Conservation (phyloP, 73 alveolate genomes). For the Diophrys appendiculata region DNA sequence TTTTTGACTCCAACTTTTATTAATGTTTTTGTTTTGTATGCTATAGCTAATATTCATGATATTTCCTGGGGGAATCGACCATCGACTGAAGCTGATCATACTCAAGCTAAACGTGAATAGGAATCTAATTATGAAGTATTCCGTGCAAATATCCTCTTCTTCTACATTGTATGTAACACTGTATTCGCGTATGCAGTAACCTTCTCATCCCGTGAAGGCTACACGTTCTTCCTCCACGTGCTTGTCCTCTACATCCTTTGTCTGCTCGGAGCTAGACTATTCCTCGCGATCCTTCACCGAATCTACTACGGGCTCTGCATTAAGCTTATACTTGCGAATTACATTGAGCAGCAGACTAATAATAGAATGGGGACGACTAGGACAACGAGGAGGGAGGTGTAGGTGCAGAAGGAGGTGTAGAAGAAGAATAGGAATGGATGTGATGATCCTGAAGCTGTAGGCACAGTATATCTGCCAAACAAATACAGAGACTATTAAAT, state of each 20-base stretch:
- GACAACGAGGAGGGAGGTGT: too few species aligned
- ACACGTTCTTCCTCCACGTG: neutral
- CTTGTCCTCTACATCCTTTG: neutral
- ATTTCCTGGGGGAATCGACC: conserved; percentile 82
- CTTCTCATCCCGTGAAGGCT: neutral
- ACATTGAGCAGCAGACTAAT: neutral
- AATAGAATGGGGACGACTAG: neutral
- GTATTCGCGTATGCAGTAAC: neutral
- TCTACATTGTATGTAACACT: neutral
- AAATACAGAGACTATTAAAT: too few species aligned
- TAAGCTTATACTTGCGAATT: neutral
- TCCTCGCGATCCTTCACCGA: neutral
- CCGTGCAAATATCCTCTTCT: neutral
- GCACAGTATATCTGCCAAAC: too few species aligned
- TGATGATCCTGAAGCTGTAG: too few species aligned
- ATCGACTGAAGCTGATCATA: neutral
- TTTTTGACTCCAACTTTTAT: conserved; percentile 15
- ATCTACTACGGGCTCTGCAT: neutral
- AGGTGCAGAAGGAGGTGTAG: too few species aligned
- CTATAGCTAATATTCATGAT: conserved; percentile 66
- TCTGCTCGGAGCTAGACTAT: neutral
- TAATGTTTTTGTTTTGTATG: conserved; percentile 2
- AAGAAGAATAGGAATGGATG: too few species aligned
- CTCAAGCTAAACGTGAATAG: neutral
- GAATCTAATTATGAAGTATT: neutral